A percentile compares a stretch with the other conserved stretches of the same genome.
phyloP scores from a whole-genome alignment of 1,139 yeast species.

The Pichia sp. region DNA sequence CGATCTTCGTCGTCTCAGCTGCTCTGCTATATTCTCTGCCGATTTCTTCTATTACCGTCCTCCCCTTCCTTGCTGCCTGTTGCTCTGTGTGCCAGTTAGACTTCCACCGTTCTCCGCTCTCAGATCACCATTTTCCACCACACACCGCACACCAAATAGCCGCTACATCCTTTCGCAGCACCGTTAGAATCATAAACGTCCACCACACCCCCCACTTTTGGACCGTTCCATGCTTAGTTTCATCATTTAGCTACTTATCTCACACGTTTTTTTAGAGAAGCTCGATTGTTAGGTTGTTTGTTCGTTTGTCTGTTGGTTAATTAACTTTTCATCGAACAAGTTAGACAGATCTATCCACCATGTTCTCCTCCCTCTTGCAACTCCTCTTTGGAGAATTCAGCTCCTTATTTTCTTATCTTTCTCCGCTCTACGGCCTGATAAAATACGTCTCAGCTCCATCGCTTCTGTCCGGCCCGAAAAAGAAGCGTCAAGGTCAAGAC shows the following conservation, averaged over 20 bases:
- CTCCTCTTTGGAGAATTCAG: not conserved
- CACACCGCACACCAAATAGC: not conserved
- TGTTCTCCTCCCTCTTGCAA: conserved; percentile 2
- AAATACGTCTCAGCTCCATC: conserved; percentile 1
- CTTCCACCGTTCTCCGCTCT: too few species aligned
- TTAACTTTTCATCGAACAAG: not conserved
- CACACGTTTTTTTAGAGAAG: not conserved
- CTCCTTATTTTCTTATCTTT: not conserved
- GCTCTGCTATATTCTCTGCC: too few species aligned
- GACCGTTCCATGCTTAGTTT: not conserved
- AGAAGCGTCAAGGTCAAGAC: not conserved
- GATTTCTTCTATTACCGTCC: too few species aligned
- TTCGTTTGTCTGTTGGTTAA: not conserved
- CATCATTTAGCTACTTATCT: not conserved
- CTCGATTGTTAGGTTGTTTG: not conserved
- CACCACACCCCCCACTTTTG: not conserved
- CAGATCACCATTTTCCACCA: too few species aligned
- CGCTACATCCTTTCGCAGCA: not conserved
- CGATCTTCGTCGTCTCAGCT: too few species aligned
- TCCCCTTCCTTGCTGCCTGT: too few species aligned
- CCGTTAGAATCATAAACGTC: not conserved
- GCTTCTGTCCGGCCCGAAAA: not conserved
- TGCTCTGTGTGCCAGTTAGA: too few species aligned
- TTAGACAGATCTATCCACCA: not conserved
- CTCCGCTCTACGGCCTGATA: not conserved